These are phyloP conservation scores for Trichophyton mentagrophytes DNA, from an alignment of 2,329 filamentous ascomycete species.

Conservation along the genomic window DNA sequence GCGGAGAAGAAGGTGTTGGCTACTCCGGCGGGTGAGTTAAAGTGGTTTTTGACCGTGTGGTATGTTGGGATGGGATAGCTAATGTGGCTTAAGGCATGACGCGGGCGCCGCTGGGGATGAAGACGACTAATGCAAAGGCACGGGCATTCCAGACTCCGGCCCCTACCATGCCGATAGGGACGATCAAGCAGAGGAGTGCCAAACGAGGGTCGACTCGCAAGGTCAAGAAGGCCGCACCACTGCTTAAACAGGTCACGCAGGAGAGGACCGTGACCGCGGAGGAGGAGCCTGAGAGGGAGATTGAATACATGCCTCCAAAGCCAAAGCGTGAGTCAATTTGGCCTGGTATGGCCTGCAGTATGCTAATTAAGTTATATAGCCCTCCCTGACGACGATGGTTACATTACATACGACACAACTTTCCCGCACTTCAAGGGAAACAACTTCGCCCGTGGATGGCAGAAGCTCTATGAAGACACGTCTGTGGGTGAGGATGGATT, in stretches of 20 bases:
- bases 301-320: slow-evolving; percentile 79
- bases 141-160: slow-evolving; percentile 53
- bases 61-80: neutral
- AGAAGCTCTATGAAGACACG: slow-evolving; percentile 36
- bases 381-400: slow-evolving; percentile 34
- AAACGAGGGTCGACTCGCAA: slow-evolving; percentile 47
- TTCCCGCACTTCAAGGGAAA: slow-evolving; percentile 42
- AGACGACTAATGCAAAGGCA: slow-evolving; percentile 90
- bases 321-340: slow-evolving; percentile 36
- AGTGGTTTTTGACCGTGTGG: neutral
- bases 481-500: slow-evolving; percentile 43
- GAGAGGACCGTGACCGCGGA: slow-evolving; percentile 35
- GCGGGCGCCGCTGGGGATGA: slow-evolving; percentile 76
- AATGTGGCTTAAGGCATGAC: slow-evolving; percentile 23
- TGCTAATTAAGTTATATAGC: slow-evolving; percentile 34
- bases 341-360: neutral
- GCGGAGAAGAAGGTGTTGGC: slow-evolving; percentile 53
- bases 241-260: neutral
- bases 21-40: slow-evolving; percentile 59
- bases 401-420: slow-evolving; percentile 36
- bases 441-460: slow-evolving; percentile 42
- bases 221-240: slow-evolving; percentile 40
- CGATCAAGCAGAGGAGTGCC: slow-evolving; percentile 49
- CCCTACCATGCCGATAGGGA: slow-evolving; percentile 42
- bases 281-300: slow-evolving; percentile 51